Evolutionary conservation across 2,329 filamentous ascomycete species (phyloP), one percentile per base, ranked within the genome.

Genomic region (Pseudocercospora pini-densiflorae): DNA sequence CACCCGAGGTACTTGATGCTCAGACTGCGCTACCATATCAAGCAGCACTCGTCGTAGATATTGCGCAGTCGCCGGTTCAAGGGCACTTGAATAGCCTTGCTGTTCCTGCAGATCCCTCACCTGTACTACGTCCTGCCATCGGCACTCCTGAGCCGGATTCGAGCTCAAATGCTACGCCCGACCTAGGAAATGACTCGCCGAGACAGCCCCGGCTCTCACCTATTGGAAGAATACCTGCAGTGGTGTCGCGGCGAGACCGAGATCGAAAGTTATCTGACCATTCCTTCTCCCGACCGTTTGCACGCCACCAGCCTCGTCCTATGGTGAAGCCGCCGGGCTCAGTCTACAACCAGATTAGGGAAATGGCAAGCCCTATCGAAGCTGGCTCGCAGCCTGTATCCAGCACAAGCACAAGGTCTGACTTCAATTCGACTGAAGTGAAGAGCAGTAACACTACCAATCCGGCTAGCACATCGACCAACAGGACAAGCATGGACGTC

Each of bases 201-300:
- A 62, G 70, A 31, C 71, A 72, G 43, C 71, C 73, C 24, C 68
- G 93, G 63, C 82, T 97, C 19, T 88, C 89, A 29, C 92, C 94
- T 71, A 89, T 97, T 55, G 94, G 93, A 8, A 88, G 94, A 16
- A 97, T 97, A 60, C 94, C 94, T 8, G 89, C 89, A 73, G 92
- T 97, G 3, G 84, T 94, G 31, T 92, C 88, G 54, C 88, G 86
- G 59, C 81, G 83, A 57, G 85, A 86, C 55, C 86, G 89, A 61
- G 83, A 88, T 40, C 87, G 90, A 68, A 87, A 87, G 57, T 87
- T 88, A 1, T 90, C 92, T 0, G 87, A 91, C 1, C 90, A 89
- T 75, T 97, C 92, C 33, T 97, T 97, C 77, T 97, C 94, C 2
- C 85, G 93, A 8, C 93, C 94, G 0, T 97, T 97, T 76, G 80